Evolutionary conservation across 257 asterid genomes (phyloP), one percentile per base, ranked within the genome.

Genomic region (Rubia yunnanensis): DNA sequence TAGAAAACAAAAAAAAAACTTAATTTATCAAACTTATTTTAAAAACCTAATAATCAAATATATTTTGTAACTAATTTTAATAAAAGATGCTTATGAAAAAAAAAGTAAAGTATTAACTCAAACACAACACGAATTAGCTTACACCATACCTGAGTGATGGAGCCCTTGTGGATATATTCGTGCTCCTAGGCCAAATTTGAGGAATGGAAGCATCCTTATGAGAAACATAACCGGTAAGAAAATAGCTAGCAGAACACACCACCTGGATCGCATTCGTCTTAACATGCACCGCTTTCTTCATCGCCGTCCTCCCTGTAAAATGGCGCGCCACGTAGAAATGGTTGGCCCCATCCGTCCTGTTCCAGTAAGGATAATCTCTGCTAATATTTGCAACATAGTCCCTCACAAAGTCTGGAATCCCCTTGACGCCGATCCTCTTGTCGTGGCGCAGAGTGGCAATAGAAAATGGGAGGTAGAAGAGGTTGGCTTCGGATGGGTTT

Each of bases 171-270:
- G 89, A 85, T 0, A 77, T 82, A 0, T 6, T 3, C 28, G 85
- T 91, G 65, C 74, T 73, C 71, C 96, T 72, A 0, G 97, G 97
- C 99, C 99, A 94, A 66, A 94, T 94, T 73, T 94, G 99, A 0
- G 99, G 99, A 4, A 94, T 70, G 0, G 97, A 86, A 0, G 85
- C 94, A 76, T 94, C 99, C 60, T 94, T 94, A 34, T 94, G 99
- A 34, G 97, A 28, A 68, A 94, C 70, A 64, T 90, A 94, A 4
- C 95, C 92, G 0, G 80, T 7, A 65, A 94, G 66, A 30, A 84
- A 94, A 64, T 90, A 94, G 79, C 96, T 94, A 1, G 97, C 86
- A 8, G 99, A 90, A 62, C 99, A 94, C 31, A 94, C 99, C 4
- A 88, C 83, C 67, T 94, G 99, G 0, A 94, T 87, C 1, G 95